A percentile compares a stretch with the other conserved stretches of the same genome.
Conservation (phyloP, 2,329 filamentous ascomycete genomes). For the Biscogniauxia marginata region DNA sequence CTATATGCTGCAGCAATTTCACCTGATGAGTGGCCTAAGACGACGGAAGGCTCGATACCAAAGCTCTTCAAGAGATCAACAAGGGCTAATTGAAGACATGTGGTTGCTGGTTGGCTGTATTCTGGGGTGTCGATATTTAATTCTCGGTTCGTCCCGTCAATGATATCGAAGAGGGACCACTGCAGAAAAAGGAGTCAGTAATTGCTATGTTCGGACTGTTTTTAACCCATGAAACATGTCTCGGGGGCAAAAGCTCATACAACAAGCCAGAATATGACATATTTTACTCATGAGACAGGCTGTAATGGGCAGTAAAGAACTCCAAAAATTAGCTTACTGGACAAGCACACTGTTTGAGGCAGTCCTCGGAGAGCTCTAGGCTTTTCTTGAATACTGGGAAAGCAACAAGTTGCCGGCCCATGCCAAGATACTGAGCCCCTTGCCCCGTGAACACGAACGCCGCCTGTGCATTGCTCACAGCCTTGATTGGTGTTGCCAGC, state of each 20-base stretch:
- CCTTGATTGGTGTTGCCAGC: neutral
- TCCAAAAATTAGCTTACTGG: neutral
- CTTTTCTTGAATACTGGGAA: constrained; percentile 2
- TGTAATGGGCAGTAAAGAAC: no score
- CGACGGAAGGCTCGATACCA: neutral
- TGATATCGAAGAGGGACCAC: constrained; percentile 1
- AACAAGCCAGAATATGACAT: no score
- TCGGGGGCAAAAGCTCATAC: no score
- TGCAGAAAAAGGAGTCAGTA: no score
- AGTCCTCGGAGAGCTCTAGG: neutral
- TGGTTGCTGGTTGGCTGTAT: constrained; percentile 6
- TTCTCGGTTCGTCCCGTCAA: neutral
- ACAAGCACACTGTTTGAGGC: constrained; percentile 2
- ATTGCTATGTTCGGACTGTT: no score
- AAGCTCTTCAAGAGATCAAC: constrained; percentile 7
- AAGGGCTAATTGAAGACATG: constrained; percentile 10
- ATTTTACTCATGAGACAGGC: no score
- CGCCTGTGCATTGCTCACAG: neutral
- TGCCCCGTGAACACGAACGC: constrained; percentile 13
- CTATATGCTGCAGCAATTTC: constrained; percentile 14
- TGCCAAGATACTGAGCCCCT: constrained; percentile 8
- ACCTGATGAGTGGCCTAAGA: constrained; percentile 10
- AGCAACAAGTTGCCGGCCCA: constrained; percentile 5
- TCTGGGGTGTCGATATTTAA: constrained; percentile 3
- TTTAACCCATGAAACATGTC: no score